Evolutionary conservation across 495 filamentous ascomycete genomes (phyloP).

Genomic region (Aspergillus incahuasiensis): DNA sequence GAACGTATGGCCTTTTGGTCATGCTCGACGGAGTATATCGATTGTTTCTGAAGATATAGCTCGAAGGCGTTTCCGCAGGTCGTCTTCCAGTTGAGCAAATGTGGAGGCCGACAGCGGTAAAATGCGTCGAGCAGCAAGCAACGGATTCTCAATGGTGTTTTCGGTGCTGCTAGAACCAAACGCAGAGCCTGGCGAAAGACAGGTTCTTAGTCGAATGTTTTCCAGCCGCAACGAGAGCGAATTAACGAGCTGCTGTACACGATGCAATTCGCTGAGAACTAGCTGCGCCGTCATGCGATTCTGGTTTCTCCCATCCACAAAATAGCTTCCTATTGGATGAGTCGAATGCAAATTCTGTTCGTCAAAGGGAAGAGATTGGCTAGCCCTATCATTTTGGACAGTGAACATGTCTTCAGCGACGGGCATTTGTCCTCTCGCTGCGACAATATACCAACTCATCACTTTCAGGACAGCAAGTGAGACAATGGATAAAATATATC

Average conservation of each 20-base stretch:
- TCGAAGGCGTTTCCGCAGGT: constrained; percentile 3
- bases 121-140: background rate
- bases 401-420: background rate
- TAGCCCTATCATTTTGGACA: background rate
- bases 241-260: constrained; percentile 31
- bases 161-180: background rate
- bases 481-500: constrained; percentile 23
- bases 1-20: background rate
- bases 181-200: background rate
- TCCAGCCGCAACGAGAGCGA: constrained; percentile 12
- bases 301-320: constrained; percentile 18
- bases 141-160: background rate
- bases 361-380: background rate
- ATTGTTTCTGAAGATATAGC: constrained; percentile 5
- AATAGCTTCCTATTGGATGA: constrained; percentile 8
- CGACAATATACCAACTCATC: constrained; percentile 23
- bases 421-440: constrained; percentile 4
- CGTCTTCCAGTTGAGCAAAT: background rate
- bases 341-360: background rate
- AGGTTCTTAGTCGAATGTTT: background rate
- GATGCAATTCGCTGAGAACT: constrained; percentile 37
- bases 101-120: constrained; percentile 1
- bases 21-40: constrained; percentile 4
- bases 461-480: constrained; percentile 28
- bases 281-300: constrained; percentile 30